Percentiles rank a stretch among this genome's conserved stretches.
Conservation (phyloP, 805 yeast genomes). For the Metschnikowia koreensis region DNA sequence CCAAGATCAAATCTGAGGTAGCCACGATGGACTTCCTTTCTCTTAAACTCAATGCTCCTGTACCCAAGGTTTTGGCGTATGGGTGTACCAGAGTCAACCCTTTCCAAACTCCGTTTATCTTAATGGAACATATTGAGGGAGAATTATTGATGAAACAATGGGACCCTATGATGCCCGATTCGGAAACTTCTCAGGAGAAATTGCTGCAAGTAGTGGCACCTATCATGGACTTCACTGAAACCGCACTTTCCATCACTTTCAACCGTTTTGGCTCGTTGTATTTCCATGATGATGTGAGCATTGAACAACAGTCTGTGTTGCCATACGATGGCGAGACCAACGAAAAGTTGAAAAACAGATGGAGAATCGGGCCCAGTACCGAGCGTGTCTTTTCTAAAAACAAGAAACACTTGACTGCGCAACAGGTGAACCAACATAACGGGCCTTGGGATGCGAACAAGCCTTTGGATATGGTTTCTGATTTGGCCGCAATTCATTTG, state of each 20-base stretch:
- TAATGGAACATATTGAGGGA: constrained; percentile 80
- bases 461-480: constrained; percentile 62
- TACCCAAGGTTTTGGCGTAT: constrained; percentile 72
- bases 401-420: constrained; percentile 51
- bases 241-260: constrained; percentile 57
- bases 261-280: constrained; percentile 79
- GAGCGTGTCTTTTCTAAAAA: constrained; percentile 78
- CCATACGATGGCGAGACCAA: constrained; percentile 65
- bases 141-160: constrained; percentile 83
- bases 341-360: constrained; percentile 56
- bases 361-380: constrained; percentile 88
- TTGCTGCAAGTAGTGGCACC: constrained; percentile 67
- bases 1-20: constrained; percentile 81
- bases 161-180: constrained; percentile 74
- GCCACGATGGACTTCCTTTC: constrained; percentile 87
- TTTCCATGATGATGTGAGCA: constrained; percentile 65
- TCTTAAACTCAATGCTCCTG: constrained; percentile 60
- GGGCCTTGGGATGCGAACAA: constrained; percentile 76
- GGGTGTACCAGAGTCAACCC: constrained; percentile 62
- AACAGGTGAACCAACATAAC: constrained; percentile 46
- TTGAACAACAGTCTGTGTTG: constrained; percentile 39
- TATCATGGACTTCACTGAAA: constrained; percentile 62
- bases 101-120: constrained; percentile 69
- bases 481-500: constrained; percentile 64
- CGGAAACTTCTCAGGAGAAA: constrained; percentile 45